A percentile compares a stretch with the other conserved stretches of the same genome.
Evolutionary conservation across 176 grass and related monocot species (phyloP).

Genomic region (Carex scoparia): DNA sequence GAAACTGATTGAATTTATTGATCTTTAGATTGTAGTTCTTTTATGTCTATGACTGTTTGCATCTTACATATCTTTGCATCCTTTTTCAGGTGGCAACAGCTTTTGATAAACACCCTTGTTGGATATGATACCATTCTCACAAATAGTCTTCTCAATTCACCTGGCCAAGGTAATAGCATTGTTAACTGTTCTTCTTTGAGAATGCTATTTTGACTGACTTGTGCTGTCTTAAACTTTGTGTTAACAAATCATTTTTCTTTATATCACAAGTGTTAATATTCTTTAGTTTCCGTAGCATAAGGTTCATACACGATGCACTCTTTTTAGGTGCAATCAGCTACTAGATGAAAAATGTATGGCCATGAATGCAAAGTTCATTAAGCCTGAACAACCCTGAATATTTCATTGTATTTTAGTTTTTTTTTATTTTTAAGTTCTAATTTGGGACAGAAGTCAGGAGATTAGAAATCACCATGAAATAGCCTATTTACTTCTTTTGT

Average conservation of each 20-base stretch:
- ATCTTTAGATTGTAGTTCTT: neutral
- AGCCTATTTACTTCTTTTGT: neutral
- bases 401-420: neutral
- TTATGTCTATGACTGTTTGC: neutral
- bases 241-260: neutral
- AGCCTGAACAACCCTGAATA: neutral
- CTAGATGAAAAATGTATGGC: neutral
- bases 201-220: neutral
- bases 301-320: neutral
- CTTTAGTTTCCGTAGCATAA: neutral
- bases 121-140: slow-evolving; percentile 99
- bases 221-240: neutral
- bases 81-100: slow-evolving; percentile 90
- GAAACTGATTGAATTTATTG: neutral
- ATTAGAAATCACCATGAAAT: neutral
- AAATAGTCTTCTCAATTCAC: slow-evolving; percentile 90
- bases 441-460: neutral
- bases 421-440: neutral
- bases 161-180: slow-evolving; percentile 60
- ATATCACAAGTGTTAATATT: neutral
- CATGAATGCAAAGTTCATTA: neutral
- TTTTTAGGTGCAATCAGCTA: neutral
- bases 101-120: slow-evolving; percentile 95
- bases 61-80: neutral
- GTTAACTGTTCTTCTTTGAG: slow-evolving; percentile 12